Conservation (phyloP, 2,329 filamentous ascomycete genomes). For the Dactylellina leptospora region DNA sequence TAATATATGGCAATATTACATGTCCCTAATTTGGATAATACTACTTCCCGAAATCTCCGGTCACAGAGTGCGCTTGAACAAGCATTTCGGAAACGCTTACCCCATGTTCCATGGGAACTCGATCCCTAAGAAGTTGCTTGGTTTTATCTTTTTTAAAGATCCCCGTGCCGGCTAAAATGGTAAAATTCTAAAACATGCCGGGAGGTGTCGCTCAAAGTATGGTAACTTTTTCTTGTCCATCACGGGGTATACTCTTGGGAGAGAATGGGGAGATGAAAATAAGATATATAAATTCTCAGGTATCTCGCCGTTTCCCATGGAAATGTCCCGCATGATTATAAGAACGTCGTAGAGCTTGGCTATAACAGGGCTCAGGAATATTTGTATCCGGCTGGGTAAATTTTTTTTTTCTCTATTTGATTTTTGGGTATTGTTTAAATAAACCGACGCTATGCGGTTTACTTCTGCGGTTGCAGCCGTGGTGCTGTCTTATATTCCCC, state of each 20-base stretch:
- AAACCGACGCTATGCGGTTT: conserved; percentile 20
- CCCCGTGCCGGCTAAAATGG: conserved; percentile 15
- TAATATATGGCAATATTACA: too few species aligned
- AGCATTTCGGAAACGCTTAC: conserved; percentile 45
- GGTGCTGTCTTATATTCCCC: conserved; percentile 20
- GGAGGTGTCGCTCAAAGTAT: background rate
- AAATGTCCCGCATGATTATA: background rate
- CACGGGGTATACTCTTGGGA: background rate
- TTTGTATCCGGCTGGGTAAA: background rate
- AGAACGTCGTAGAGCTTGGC: background rate
- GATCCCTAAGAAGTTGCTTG: conserved; percentile 18
- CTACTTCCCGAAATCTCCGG: conserved; percentile 48
- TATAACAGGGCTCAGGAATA: background rate
- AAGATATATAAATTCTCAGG: conserved; percentile 25
- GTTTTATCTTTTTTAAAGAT: conserved; percentile 10
- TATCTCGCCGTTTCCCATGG: conserved; percentile 12
- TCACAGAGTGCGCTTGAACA: background rate
- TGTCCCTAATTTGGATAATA: too few species aligned
- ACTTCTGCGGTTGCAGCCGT: conserved; percentile 18
- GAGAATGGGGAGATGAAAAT: background rate
- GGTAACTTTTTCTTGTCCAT: background rate
- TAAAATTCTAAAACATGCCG: background rate
- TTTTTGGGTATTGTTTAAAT: background rate
- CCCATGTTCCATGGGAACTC: conserved; percentile 25
- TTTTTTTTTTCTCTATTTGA: background rate